Evolutionary conservation across 2,329 filamentous ascomycete genomes (phyloP).

Genomic region (Diaporthe caulivora): DNA sequence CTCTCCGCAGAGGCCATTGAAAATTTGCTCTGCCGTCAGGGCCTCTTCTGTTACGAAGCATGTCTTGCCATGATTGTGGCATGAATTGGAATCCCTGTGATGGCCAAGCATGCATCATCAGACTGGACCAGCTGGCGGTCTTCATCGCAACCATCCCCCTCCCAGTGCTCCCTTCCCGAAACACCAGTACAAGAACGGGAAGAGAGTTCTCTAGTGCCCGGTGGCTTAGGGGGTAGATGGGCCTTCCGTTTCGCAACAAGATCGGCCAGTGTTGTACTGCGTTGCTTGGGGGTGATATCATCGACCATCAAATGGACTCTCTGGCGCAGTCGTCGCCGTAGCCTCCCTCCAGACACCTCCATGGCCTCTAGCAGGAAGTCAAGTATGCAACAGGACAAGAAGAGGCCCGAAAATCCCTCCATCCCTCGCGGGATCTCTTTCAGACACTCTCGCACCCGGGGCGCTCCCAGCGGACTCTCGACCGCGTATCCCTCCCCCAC

Average conservation of each 20-base stretch:
- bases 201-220: constrained; percentile 11
- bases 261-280: not conserved
- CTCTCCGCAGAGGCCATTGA: not conserved
- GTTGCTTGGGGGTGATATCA: not conserved
- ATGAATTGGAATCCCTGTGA: too few species aligned
- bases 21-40: too few species aligned
- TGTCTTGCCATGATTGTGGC: too few species aligned
- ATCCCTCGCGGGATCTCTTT: not conserved
- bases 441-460: not conserved
- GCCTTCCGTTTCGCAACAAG: not conserved
- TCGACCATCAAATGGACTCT: not conserved
- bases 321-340: not conserved
- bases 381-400: accelerated
- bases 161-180: not conserved
- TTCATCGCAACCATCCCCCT: not conserved
- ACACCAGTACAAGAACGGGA: constrained; percentile 1
- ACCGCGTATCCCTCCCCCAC: not conserved
- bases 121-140: not conserved
- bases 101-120: too few species aligned
- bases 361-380: accelerated
- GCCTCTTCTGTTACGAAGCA: too few species aligned
- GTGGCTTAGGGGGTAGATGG: not conserved
- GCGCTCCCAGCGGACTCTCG: not conserved
- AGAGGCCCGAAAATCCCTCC: not conserved
- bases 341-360: too few species aligned